phyloP scores from a whole-genome alignment of 2,329 filamentous ascomycete genomes.

The Colletotrichum lini region DNA sequence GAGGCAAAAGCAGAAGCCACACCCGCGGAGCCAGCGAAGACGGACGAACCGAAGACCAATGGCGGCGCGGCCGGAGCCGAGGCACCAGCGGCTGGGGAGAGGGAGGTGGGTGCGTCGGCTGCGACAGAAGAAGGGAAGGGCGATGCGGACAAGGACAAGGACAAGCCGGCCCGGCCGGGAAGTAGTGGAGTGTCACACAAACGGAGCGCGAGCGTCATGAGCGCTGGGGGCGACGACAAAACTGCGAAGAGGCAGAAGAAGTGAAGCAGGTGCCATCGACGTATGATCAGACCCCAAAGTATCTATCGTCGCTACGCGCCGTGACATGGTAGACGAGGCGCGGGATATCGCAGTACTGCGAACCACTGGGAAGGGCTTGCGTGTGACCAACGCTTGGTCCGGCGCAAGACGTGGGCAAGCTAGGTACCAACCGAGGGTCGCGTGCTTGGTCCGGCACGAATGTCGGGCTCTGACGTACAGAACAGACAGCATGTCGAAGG shows the following conservation, averaged over 20 bases:
- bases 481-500: background rate
- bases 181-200: constrained; percentile 71
- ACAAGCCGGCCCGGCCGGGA: constrained; percentile 52
- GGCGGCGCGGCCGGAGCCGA: constrained; percentile 34
- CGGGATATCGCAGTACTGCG: background rate
- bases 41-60: constrained; percentile 30
- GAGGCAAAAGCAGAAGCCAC: constrained; percentile 26
- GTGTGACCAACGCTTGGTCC: background rate
- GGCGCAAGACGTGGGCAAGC: background rate
- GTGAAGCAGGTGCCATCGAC: constrained; percentile 49
- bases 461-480: constrained; percentile 1
- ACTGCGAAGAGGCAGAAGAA: constrained; percentile 72
- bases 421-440: background rate
- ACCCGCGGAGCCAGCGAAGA: constrained; percentile 28
- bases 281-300: constrained; percentile 44
- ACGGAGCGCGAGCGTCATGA: constrained; percentile 87
- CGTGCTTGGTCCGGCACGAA: background rate
- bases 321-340: constrained; percentile 24
- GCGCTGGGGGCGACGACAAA: constrained; percentile 74
- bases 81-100: constrained; percentile 15
- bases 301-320: constrained; percentile 42
- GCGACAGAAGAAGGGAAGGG: constrained; percentile 38
- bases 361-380: background rate
- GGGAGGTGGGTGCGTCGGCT: constrained; percentile 23
- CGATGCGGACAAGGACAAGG: constrained; percentile 46